Evolutionary conservation across 2,329 filamentous ascomycete species (phyloP).

Genomic region (Pseudogymnoascus sp.): DNA sequence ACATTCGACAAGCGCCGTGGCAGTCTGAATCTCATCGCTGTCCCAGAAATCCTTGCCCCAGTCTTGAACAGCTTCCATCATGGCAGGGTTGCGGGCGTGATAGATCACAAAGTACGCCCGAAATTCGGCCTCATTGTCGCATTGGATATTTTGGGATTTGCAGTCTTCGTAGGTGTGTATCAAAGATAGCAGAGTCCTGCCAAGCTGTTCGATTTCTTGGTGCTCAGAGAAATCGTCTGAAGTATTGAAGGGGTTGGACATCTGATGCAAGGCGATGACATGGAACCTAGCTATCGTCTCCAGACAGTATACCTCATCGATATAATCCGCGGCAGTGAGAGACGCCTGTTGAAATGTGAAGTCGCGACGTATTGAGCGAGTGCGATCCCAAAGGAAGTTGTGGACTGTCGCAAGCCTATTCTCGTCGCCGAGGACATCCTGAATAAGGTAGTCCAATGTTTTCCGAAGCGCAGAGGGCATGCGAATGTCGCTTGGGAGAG

Average conservation of each 20-base stretch:
- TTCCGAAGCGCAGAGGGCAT: constrained; percentile 52
- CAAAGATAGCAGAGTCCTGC: constrained; percentile 58
- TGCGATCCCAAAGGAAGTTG: constrained; percentile 63
- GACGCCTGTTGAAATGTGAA: constrained; percentile 59
- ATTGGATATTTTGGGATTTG: constrained; percentile 49
- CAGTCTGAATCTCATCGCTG: constrained; percentile 54
- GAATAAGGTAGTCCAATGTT: constrained; percentile 58
- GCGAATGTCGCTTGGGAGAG: constrained; percentile 61
- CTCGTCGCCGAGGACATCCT: constrained; percentile 51
- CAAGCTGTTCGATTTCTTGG: constrained; percentile 62
- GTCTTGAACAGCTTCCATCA: constrained; percentile 47
- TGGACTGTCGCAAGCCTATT: constrained; percentile 51
- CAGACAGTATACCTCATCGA: constrained; percentile 55
- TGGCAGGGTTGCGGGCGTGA: constrained; percentile 53
- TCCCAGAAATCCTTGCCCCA: constrained; percentile 53
- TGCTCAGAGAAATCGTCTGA: constrained; percentile 59
- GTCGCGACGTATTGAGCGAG: constrained; percentile 60
- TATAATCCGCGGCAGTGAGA: constrained; percentile 45
- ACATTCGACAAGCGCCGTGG: constrained; percentile 53
- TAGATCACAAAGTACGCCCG: constrained; percentile 59
- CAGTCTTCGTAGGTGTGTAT: constrained; percentile 63
- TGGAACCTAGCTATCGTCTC: constrained; percentile 64
- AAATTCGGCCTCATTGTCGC: constrained; percentile 60
- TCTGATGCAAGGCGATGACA: constrained; percentile 56
- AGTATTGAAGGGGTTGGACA: constrained; percentile 50